Conservation (phyloP, 2,329 filamentous ascomycete genomes). For the Xylariaceae sp. region DNA sequence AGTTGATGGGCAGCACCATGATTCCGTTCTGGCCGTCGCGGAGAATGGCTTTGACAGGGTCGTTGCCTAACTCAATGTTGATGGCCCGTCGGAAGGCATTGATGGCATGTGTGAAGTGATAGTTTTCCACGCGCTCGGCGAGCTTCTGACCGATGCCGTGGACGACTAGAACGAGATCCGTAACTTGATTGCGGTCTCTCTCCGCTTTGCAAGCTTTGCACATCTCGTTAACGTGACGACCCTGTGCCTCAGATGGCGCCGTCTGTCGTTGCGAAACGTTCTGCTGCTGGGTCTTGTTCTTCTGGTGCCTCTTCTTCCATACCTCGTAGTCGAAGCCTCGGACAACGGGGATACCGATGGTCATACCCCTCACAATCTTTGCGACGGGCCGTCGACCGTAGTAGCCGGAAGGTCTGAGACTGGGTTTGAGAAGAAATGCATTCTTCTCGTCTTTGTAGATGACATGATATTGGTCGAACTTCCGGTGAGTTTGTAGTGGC, state of each 20-base stretch:
- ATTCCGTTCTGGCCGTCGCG: constrained; percentile 78
- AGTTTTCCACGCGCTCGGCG: constrained; percentile 90
- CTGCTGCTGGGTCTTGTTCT: constrained; percentile 34
- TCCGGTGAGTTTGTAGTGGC: constrained; percentile 44
- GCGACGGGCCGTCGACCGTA: constrained; percentile 76
- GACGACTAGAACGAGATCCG: constrained; percentile 83
- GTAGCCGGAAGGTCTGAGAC: constrained; percentile 77
- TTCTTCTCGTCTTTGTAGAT: constrained; percentile 75
- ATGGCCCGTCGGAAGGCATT: constrained; percentile 84
- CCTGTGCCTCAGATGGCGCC: constrained; percentile 25
- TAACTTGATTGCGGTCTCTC: constrained; percentile 65
- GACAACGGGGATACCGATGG: constrained; percentile 81
- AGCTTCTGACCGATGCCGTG: constrained; percentile 97
- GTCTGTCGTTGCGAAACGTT: constrained; percentile 21
- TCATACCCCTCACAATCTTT: constrained; percentile 78
- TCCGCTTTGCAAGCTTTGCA: constrained; percentile 62
- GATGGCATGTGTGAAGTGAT: constrained; percentile 94
- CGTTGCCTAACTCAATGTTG: constrained; percentile 75
- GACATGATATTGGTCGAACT: constrained; percentile 73
- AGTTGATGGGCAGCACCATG: constrained; percentile 93
- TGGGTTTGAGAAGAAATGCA: constrained; percentile 84
- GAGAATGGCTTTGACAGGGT: constrained; percentile 70
- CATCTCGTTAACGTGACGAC: constrained; percentile 18
- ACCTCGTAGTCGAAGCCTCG: constrained; percentile 76
- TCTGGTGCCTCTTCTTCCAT: constrained; percentile 70